These are phyloP conservation scores for Pyrenophora graminea DNA, from an alignment of 2,329 filamentous ascomycete species.

Conservation along the genomic window DNA sequence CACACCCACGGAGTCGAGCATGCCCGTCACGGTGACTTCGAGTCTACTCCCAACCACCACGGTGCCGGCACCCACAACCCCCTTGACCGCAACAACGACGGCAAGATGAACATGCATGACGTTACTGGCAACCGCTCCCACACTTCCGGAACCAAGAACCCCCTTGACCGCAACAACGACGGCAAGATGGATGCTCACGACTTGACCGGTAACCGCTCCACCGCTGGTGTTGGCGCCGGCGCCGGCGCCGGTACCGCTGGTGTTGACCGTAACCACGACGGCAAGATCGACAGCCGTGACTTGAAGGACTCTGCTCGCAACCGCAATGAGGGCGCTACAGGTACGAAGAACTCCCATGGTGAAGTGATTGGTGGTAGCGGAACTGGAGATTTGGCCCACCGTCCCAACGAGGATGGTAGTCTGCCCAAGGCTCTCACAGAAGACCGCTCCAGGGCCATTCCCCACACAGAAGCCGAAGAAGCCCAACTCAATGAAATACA, in stretches of 20 bases:
- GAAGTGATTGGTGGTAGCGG: conserved; percentile 8
- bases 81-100: conserved; percentile 13
- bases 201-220: conserved; percentile 6
- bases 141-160: conserved; percentile 2
- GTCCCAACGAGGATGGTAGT: conserved; percentile 17
- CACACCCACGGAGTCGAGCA: conserved; percentile 8
- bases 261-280: conserved; percentile 6
- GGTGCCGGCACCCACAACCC: conserved; percentile 7
- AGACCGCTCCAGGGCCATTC: conserved; percentile 13
- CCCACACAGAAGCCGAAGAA: conserved; percentile 24
- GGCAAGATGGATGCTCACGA: conserved; percentile 7
- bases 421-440: conserved; percentile 16
- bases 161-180: conserved; percentile 7
- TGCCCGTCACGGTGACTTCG: conserved; percentile 25
- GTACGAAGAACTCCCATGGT: conserved; percentile 9
- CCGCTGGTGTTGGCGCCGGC: conserved; percentile 1
- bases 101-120: conserved; percentile 8
- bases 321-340: conserved; percentile 13
- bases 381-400: conserved; percentile 9
- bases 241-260: not conserved
- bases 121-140: conserved; percentile 7
- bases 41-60: conserved; percentile 13
- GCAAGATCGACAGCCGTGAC: conserved; percentile 6
- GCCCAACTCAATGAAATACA: conserved; percentile 9
- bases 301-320: conserved; percentile 8